phyloP scores from a whole-genome alignment of 2,329 filamentous ascomycete genomes.

The Herpotrichia juniperi region DNA sequence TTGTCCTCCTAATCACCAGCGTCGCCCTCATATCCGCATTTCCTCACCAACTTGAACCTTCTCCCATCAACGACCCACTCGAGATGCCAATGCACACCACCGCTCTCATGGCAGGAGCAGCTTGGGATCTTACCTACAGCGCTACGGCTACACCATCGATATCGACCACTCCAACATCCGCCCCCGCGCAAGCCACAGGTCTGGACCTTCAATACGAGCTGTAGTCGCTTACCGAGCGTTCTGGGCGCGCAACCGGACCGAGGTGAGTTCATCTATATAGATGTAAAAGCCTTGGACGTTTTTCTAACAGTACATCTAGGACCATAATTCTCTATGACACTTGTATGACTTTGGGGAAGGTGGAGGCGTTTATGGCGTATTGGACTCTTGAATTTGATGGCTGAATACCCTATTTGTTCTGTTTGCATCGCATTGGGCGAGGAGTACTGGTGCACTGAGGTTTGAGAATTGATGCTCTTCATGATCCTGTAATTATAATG shows the following conservation, averaged over 20 bases:
- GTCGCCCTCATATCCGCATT: conserved; percentile 6
- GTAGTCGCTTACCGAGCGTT: background rate
- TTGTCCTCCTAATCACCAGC: background rate
- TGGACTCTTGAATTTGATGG: background rate
- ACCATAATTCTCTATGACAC: background rate
- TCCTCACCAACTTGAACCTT: conserved; percentile 4
- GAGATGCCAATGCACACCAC: conserved; percentile 22
- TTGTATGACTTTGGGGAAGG: background rate
- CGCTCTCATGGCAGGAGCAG: conserved; percentile 20
- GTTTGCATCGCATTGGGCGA: background rate
- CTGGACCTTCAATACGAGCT: conserved; percentile 3
- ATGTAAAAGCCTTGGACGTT: no score
- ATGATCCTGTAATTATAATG: background rate
- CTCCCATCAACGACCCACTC: conserved; percentile 4
- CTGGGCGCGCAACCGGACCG: background rate
- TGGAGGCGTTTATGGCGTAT: background rate
- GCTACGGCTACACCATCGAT: conserved; percentile 1
- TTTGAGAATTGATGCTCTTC: background rate
- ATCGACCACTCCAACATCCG: background rate
- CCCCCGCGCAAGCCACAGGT: conserved; percentile 4
- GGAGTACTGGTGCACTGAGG: background rate
- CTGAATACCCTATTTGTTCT: conserved; percentile 1
- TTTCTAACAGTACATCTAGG: background rate
- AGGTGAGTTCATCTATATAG: background rate
- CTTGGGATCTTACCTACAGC: conserved; percentile 10